phyloP scores from a whole-genome alignment of 192 early-diverging fungal genomes.

The Coemansia sp. region DNA sequence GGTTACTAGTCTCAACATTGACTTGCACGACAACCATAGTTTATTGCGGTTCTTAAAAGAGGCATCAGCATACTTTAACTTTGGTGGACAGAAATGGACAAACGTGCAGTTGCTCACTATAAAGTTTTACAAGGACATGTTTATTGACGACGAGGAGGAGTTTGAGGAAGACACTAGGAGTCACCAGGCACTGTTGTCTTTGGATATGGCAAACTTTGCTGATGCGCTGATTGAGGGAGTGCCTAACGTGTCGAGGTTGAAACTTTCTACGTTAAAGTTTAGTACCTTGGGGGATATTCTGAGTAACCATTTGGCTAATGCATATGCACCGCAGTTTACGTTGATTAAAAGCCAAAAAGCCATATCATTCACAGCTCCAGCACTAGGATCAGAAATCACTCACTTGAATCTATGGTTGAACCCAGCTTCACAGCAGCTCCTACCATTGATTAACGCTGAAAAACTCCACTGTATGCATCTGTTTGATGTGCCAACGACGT shows the following conservation, averaged over 20 bases:
- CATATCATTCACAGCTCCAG: constrained; percentile 1
- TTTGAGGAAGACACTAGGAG: too few species aligned
- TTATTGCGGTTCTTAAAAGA: not conserved
- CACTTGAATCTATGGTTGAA: constrained; percentile 2
- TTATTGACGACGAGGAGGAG: constrained; percentile 4
- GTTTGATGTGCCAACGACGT: not conserved
- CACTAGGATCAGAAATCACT: not conserved
- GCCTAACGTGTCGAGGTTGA: not conserved
- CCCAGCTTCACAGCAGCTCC: not conserved
- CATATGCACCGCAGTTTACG: not conserved
- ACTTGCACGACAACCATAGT: constrained; percentile 1
- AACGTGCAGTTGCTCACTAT: not conserved
- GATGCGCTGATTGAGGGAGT: not conserved
- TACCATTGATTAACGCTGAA: constrained; percentile 2
- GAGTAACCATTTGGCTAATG: constrained; percentile 1
- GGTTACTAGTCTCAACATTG: constrained; percentile 1
- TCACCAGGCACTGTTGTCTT: not conserved
- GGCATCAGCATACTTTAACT: not conserved
- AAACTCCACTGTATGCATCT: not conserved
- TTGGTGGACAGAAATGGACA: not conserved
- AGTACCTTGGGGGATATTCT: constrained; percentile 2
- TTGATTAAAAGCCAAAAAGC: constrained; percentile 4
- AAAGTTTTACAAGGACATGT: constrained; percentile 3
- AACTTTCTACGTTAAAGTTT: constrained; percentile 2
- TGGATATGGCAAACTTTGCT: constrained; percentile 1